phyloP scores from a whole-genome alignment of 345 rosid genomes.

The Acer saccharum region DNA sequence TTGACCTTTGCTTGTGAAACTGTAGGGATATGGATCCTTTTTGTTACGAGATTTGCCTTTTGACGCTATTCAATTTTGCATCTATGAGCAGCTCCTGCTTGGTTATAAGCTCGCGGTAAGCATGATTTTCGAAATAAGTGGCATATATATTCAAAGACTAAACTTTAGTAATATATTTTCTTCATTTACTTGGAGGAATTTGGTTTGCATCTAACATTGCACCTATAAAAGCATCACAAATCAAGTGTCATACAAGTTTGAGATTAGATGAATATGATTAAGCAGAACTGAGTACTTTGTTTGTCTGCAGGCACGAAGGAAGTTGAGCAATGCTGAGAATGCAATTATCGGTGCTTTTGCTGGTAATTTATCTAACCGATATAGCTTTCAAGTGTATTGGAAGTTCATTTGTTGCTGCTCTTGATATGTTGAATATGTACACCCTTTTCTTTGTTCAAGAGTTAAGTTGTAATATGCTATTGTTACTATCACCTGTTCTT shows the following conservation, averaged over 20 bases:
- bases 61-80: slow-evolving; percentile 91
- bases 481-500: neutral
- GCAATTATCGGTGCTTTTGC: slow-evolving; percentile 90
- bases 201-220: neutral
- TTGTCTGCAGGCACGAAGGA: slow-evolving; percentile 67
- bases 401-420: neutral
- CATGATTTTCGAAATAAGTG: neutral
- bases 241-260: neutral
- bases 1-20: slow-evolving; percentile 12
- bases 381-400: neutral
- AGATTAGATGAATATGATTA: neutral
- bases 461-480: neutral
- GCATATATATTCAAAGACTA: neutral
- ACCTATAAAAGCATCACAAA: neutral
- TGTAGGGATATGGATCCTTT: slow-evolving; percentile 90
- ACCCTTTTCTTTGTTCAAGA: neutral
- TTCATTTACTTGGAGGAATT: neutral
- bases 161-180: slow-evolving; percentile 1
- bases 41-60: slow-evolving; percentile 89
- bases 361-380: slow-evolving; percentile 37
- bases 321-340: slow-evolving; percentile 76
- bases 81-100: slow-evolving; percentile 84
- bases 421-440: neutral
- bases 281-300: neutral
- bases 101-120: slow-evolving; percentile 86